Evolutionary conservation across 1,139 yeast genomes (phyloP), one percentile per base, ranked within the genome.

Genomic region (Suhomyces chickasaworum): DNA sequence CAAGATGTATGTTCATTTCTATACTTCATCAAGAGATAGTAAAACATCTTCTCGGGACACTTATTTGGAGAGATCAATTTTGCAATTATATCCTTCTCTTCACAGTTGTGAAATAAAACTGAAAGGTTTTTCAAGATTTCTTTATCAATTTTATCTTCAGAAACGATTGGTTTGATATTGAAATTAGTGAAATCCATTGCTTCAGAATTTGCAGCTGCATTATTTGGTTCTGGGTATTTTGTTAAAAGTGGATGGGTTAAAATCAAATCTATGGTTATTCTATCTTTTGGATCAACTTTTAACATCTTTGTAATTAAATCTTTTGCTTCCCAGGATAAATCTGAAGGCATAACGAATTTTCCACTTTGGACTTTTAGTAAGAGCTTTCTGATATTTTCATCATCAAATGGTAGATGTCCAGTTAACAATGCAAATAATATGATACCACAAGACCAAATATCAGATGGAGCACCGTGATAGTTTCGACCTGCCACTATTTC

Each of bases 361-460:
- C 99, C 99, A 49, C 84, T 83, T 69, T 93, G 97, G 29, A 93
- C 99, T 64, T 93, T 93, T 56, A 89, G 72, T 39, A 95, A 74
- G 51, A 93, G 73, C 56, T 85, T 84, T 55, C 98, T 78, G 54
- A 93, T 90, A 64, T 90, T 90, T 59, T 90, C 98, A 66, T 93
- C 98, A 67, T 93, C 99, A 65, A 95, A 95, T 1, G 99, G 99
- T 52, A 93, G 74, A 65, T 93, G 93, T 31, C 99, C 99, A 0
- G 98, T 91, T 46, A 93, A 75, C 44, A 93, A 73, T 1, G 99
- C 99, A 71, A 89, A 93, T 43, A 93, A 72, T 45, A 93, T 93
- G 55, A 93, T 89, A 54, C 99, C 99, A 69, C 99, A 93, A 9
- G 97, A 90, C 99, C 99, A 93, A 44, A 93, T 93, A 66, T 93